Evolutionary conservation across 352 stramenopile genomes (phyloP).

Genomic region (Elongisporangium prolatum): DNA sequence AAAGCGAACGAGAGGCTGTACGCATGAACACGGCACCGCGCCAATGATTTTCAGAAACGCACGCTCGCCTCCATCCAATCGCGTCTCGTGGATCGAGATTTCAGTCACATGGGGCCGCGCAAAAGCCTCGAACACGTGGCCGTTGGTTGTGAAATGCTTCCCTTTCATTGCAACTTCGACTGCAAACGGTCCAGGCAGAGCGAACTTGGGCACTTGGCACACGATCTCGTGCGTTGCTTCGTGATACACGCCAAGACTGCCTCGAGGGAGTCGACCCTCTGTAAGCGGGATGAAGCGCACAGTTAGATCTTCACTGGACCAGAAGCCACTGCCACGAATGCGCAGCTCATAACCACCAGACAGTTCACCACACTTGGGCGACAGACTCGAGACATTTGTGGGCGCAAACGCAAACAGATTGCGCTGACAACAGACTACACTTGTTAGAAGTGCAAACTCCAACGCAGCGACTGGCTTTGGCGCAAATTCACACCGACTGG

Average conservation of each 20-base stretch:
- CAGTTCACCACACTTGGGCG: slow-evolving; percentile 49
- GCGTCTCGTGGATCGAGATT: slow-evolving; percentile 39
- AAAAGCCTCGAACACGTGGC: slow-evolving; percentile 51
- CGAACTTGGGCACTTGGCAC: slow-evolving; percentile 67
- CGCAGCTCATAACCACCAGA: slow-evolving; percentile 50
- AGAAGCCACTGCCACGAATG: slow-evolving; percentile 72
- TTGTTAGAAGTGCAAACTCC: slow-evolving; percentile 22
- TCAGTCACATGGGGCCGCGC: slow-evolving; percentile 28
- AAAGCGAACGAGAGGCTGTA: slow-evolving; percentile 31
- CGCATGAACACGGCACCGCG: slow-evolving; percentile 29
- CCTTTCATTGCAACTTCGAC: slow-evolving; percentile 80
- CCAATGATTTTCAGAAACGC: slow-evolving; percentile 32
- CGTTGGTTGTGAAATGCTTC: slow-evolving; percentile 68
- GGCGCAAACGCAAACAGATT: slow-evolving; percentile 68
- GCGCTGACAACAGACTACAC: slow-evolving; percentile 41
- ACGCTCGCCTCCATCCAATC: slow-evolving; percentile 24
- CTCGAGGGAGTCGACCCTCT: slow-evolving; percentile 46
- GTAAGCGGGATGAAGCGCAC: slow-evolving; percentile 67
- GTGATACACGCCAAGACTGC: slow-evolving; percentile 38
- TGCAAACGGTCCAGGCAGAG: slow-evolving; percentile 45
- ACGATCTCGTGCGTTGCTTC: slow-evolving; percentile 36
- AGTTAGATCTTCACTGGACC: slow-evolving; percentile 68
- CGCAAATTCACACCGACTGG: slow-evolving; percentile 17
- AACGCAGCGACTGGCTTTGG: slow-evolving; percentile 37
- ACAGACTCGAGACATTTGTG: slow-evolving; percentile 32